These are phyloP conservation scores for Dryas alaskensis DNA, from an alignment of 306 rosid species.

Conservation along the genomic window DNA sequence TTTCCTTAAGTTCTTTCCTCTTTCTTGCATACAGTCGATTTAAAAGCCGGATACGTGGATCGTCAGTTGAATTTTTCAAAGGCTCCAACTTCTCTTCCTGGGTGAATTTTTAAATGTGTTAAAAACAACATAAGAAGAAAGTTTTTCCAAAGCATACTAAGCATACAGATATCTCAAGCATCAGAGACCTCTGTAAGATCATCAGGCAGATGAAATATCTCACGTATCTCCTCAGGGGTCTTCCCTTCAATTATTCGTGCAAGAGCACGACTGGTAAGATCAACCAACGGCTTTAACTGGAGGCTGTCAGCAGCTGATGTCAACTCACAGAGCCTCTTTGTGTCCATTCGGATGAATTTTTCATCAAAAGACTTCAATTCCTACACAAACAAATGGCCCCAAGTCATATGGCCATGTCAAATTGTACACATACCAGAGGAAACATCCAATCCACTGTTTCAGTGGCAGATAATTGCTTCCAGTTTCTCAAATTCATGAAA, in stretches of 20 bases:
- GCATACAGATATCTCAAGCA: constrained; percentile 13
- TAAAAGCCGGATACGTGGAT: constrained; percentile 86
- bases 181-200: constrained; percentile 78
- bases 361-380: constrained; percentile 74
- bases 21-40: constrained; percentile 81
- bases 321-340: constrained; percentile 76
- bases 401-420: not conserved
- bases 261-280: constrained; percentile 80
- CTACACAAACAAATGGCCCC: constrained; percentile 27
- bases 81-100: constrained; percentile 95
- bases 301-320: constrained; percentile 86
- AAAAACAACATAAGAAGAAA: not conserved
- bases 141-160: not conserved
- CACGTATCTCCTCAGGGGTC: constrained; percentile 81
- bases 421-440: not conserved
- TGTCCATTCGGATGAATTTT: constrained; percentile 67
- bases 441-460: not conserved
- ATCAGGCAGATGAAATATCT: constrained; percentile 82
- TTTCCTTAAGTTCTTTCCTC: constrained; percentile 74
- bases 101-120: constrained; percentile 1
- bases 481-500: not conserved
- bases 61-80: constrained; percentile 65
- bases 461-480: not conserved
- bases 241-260: constrained; percentile 90
- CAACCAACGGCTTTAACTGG: constrained; percentile 82